These are phyloP conservation scores for Delphinella strobiligena DNA, from an alignment of 2,329 filamentous ascomycete species.

Conservation along the genomic window DNA sequence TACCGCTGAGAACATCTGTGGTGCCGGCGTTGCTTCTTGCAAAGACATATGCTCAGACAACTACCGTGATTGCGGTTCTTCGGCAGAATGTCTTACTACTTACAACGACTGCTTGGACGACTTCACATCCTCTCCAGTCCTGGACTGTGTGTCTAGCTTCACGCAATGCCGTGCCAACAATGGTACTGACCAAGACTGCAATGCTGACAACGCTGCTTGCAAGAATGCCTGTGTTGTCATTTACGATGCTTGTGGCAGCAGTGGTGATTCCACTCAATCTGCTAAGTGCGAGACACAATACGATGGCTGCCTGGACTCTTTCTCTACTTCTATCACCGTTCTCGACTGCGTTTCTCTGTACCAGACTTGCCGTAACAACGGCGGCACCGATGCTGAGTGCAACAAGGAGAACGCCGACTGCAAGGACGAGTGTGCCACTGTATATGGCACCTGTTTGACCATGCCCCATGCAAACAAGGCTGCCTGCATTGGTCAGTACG, in stretches of 20 bases:
- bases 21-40: no score
- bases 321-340: background rate
- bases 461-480: background rate
- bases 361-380: background rate
- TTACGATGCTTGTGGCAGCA: background rate
- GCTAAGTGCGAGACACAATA: background rate
- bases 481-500: slow-evolving; percentile 1
- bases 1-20: no score
- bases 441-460: background rate
- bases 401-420: background rate
- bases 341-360: background rate
- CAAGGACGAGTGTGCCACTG: background rate
- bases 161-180: background rate
- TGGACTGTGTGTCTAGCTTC: background rate
- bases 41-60: no score
- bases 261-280: no score
- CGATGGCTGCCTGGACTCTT: background rate
- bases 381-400: background rate
- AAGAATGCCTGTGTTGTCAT: background rate
- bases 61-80: no score
- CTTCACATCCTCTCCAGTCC: background rate
- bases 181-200: background rate
- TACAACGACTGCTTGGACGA: background rate
- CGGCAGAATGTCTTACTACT: slow-evolving; percentile 15
- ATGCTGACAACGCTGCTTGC: background rate